Conservation (phyloP, 108 stramenopile genomes). For the Mediolabrus comicus region DNA sequence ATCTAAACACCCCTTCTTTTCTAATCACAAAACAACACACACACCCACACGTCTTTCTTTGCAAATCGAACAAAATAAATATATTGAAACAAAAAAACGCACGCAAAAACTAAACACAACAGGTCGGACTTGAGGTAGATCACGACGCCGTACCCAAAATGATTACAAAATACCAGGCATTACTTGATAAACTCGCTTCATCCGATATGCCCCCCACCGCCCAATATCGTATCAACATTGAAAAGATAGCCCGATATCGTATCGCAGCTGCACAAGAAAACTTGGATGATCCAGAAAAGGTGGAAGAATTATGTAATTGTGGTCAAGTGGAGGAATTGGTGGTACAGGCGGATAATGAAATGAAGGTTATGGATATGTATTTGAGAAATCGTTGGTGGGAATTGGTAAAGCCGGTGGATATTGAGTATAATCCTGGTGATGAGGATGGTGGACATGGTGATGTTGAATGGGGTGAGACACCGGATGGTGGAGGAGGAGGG, state of each 20-base stretch:
- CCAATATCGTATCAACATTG: constrained; percentile 83
- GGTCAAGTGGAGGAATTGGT: constrained; percentile 93
- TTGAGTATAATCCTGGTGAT: constrained; percentile 62
- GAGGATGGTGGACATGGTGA: constrained; percentile 52
- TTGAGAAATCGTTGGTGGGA: constrained; percentile 82
- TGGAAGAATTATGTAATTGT: constrained; percentile 84
- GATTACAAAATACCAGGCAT: constrained; percentile 75
- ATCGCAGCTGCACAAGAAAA: constrained; percentile 70
- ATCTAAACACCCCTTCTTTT: neutral
- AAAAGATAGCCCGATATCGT: constrained; percentile 75
- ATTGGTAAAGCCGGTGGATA: constrained; percentile 48
- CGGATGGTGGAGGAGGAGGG: constrained; percentile 29
- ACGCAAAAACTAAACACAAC: neutral
- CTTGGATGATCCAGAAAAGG: constrained; percentile 82
- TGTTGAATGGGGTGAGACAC: constrained; percentile 48
- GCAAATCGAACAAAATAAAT: neutral
- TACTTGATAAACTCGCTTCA: constrained; percentile 80
- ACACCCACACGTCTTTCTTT: neutral
- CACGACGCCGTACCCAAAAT: constrained; percentile 85
- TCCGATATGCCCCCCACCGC: constrained; percentile 86
- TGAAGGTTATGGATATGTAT: constrained; percentile 89
- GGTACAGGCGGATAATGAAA: constrained; percentile 88
- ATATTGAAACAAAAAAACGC: neutral
- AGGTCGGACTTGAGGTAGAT: constrained; percentile 86
- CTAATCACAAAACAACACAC: neutral